A percentile compares a stretch with the other conserved stretches of the same genome.
phyloP scores from a whole-genome alignment of 192 early-diverging fungal genomes.

The Coemansia sp. region DNA sequence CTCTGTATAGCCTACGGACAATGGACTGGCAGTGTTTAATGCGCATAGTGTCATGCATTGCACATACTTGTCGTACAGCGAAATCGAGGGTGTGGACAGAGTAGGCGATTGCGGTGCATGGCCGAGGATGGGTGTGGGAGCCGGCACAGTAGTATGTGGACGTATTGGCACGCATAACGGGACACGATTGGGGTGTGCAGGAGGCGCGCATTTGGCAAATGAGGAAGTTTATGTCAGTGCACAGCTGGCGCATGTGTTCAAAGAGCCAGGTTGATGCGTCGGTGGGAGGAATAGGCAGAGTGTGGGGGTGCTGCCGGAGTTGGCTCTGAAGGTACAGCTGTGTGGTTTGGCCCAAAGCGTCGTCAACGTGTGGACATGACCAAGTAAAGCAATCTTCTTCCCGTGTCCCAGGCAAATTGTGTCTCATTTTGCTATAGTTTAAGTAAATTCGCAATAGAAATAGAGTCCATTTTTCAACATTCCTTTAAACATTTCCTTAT shows the following conservation, averaged over 20 bases:
- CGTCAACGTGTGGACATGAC: background rate
- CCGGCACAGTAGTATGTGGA: constrained; percentile 92
- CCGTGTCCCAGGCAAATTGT: constrained; percentile 26
- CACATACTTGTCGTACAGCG: constrained; percentile 75
- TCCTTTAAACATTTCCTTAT: too few species aligned
- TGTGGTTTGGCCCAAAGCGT: constrained; percentile 28
- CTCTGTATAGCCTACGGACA: constrained; percentile 89
- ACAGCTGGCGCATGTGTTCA: constrained; percentile 88
- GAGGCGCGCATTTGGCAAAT: constrained; percentile 71
- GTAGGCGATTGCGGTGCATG: constrained; percentile 92
- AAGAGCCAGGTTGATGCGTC: constrained; percentile 74
- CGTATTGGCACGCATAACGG: constrained; percentile 91
- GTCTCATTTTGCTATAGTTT: background rate
- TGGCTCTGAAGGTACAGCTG: constrained; percentile 81
- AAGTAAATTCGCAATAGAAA: too few species aligned
- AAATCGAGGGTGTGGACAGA: constrained; percentile 90
- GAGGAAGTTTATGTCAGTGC: constrained; percentile 80
- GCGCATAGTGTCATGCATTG: constrained; percentile 27
- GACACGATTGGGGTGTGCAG: constrained; percentile 75
- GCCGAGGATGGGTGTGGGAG: constrained; percentile 63
- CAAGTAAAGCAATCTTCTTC: constrained; percentile 50
- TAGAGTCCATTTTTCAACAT: too few species aligned
- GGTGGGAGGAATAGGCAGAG: constrained; percentile 10
- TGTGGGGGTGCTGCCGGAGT: constrained; percentile 66
- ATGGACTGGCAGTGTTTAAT: constrained; percentile 87